A percentile compares a stretch with the other conserved stretches of the same genome.
Conservation (phyloP, 1,139 yeast genomes). For the Debaryomyces nepalensis region DNA sequence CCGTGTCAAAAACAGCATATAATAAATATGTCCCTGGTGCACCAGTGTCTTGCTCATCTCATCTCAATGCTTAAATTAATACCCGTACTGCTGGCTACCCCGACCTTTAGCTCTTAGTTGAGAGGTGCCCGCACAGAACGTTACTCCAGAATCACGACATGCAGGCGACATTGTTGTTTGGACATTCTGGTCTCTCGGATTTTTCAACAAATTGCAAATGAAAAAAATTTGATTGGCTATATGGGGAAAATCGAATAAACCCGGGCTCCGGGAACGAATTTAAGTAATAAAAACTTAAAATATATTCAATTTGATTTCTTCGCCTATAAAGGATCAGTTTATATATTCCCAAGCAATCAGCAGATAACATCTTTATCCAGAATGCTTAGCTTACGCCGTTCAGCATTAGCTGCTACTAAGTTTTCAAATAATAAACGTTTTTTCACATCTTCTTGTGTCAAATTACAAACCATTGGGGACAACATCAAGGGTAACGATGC, state of each 20-base stretch:
- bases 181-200: neutral
- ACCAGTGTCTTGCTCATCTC: no score
- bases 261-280: conserved; percentile 14
- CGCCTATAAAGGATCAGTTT: conserved; percentile 4
- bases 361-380: conserved; percentile 5
- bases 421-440: conserved; percentile 12
- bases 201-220: conserved; percentile 10
- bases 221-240: conserved; percentile 11
- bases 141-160: conserved; percentile 9
- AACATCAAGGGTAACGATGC: conserved; percentile 55
- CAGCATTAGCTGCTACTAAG: conserved; percentile 17
- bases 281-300: conserved; percentile 6
- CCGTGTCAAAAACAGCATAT: no score
- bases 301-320: neutral
- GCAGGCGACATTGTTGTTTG: neutral
- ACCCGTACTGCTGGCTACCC: no score
- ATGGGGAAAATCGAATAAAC: conserved; percentile 1
- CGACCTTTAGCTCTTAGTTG: no score
- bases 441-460: conserved; percentile 24
- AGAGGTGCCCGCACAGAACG: no score
- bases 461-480: conserved; percentile 45
- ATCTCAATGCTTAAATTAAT: no score
- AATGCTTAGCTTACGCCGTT: conserved; percentile 19
- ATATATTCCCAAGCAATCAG: conserved; percentile 3
- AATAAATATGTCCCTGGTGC: no score